Conservation (phyloP, 495 filamentous ascomycete species). For the Diplogelasinospora grovesii region DNA sequence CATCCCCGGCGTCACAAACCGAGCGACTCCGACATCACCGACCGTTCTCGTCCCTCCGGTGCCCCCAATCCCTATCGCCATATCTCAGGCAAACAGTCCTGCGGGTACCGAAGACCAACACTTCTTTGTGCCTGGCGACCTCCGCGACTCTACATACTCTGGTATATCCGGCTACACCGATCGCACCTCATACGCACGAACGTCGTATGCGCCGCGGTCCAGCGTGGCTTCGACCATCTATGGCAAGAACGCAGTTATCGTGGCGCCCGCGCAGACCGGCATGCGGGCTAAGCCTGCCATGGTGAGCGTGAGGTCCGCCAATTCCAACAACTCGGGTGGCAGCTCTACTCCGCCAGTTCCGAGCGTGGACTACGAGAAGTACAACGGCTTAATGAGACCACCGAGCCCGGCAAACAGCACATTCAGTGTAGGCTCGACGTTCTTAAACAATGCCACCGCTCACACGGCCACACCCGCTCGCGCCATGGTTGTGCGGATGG, state of each 20-base stretch:
- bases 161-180: constrained; percentile 57
- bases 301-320: constrained; percentile 73
- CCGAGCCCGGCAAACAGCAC: constrained; percentile 39
- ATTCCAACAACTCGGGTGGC: constrained; percentile 37
- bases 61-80: constrained; percentile 75
- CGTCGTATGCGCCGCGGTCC: constrained; percentile 61
- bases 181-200: constrained; percentile 58
- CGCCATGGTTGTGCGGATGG: constrained; percentile 49
- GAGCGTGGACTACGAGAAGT: constrained; percentile 46
- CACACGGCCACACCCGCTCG: constrained; percentile 45
- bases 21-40: constrained; percentile 74
- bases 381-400: constrained; percentile 35
- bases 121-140: constrained; percentile 88
- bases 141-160: constrained; percentile 82
- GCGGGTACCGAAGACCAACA: constrained; percentile 67
- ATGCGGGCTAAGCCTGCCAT: constrained; percentile 81
- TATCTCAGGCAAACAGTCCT: constrained; percentile 49
- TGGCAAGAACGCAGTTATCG: constrained; percentile 75
- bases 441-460: constrained; percentile 53
- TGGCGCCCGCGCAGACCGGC: constrained; percentile 72
- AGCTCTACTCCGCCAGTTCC: constrained; percentile 49
- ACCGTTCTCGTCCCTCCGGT: constrained; percentile 84
- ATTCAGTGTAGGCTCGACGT: constrained; percentile 59
- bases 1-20: constrained; percentile 94
- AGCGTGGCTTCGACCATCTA: constrained; percentile 91